Base-by-base conservation (phyloP, 768 basidiomycete genomes). In the Boletus rubropictus region DNA sequence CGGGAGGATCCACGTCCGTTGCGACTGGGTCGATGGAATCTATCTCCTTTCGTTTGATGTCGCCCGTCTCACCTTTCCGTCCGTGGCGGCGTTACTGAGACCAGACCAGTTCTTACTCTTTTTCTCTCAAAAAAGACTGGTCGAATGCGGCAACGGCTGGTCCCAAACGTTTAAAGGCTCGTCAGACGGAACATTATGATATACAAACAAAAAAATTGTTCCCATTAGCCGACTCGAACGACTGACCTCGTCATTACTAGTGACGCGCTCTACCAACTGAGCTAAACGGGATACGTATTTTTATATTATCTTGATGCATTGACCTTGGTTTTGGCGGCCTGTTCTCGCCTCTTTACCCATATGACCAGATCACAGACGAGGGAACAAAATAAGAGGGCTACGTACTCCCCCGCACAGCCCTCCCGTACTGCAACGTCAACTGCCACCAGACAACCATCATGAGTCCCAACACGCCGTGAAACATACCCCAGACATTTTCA, bases 381-480 rank as follows among this genome's bases (percentile, higher is more conserved):
- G n/a, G n/a, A n/a, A n/a, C n/a, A n/a, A n/a, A n/a, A n/a, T n/a
- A n/a, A n/a, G n/a, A n/a, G n/a, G n/a, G n/a, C n/a, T n/a, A n/a
- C n/a, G n/a, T n/a, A n/a, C 28, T 45, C 37, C 51, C 53, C 22
- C 72, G 67, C 27, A 72, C 64, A 57, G 74, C 64, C 20, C 65
- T 67, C 22, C 76, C 70, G 32, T 78, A 66, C 28, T 71, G 76
- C 40, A 89, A 68, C 2, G 87, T 90, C 15, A 62, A 70, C 66
- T 91, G 89, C 89, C 89, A 91, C 89, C 89, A 91, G 3, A 77
- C 61, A 7, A 85, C 77, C 74, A 90, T 83, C 43, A 74, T 76
- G 6, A 90, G 64, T 10, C 87, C 83, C 28, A 90, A 48, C 38
- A 86, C 15, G 15, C 89, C 89, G 53, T 91, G 89, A 17, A 79